phyloP scores from a whole-genome alignment of 2,329 filamentous ascomycete genomes.

The Dactylellina sp. region DNA sequence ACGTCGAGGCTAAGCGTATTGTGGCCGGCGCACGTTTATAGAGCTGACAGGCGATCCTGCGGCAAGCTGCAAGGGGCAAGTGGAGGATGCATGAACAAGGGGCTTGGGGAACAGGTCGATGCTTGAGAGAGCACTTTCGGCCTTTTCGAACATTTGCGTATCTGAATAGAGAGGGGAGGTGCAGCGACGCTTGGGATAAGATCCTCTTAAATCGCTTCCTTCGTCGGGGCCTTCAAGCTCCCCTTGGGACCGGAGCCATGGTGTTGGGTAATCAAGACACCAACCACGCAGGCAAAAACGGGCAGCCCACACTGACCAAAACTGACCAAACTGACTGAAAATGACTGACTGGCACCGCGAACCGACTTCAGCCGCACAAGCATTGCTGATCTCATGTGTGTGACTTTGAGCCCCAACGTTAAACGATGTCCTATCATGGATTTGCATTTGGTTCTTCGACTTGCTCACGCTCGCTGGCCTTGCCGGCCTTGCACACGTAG shows the following conservation, averaged over 20 bases:
- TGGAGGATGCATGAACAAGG: slow-evolving; percentile 58
- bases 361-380: slow-evolving; percentile 57
- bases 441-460: slow-evolving; percentile 38
- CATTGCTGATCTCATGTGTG: slow-evolving; percentile 56
- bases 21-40: slow-evolving; percentile 51
- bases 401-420: slow-evolving; percentile 32
- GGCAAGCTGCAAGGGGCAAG: slow-evolving; percentile 56
- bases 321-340: too few species aligned
- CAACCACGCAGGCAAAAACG: slow-evolving; percentile 38
- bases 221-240: slow-evolving; percentile 18
- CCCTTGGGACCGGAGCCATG: slow-evolving; percentile 53
- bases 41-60: slow-evolving; percentile 57
- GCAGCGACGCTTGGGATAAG: slow-evolving; percentile 50
- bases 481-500: slow-evolving; percentile 14
- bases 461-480: background rate
- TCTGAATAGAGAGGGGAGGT: slow-evolving; percentile 35
- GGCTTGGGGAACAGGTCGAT: slow-evolving; percentile 45
- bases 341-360: slow-evolving; percentile 12
- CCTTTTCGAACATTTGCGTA: slow-evolving; percentile 26
- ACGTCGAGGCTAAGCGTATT: slow-evolving; percentile 56
- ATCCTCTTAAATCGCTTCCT: slow-evolving; percentile 50
- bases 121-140: slow-evolving; percentile 26
- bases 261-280: slow-evolving; percentile 50
- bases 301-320: too few species aligned
- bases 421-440: slow-evolving; percentile 45